Evolutionary conservation across 495 filamentous ascomycete genomes (phyloP), one percentile per base, ranked within the genome.

Genomic region (Daldinia vernicosa): DNA sequence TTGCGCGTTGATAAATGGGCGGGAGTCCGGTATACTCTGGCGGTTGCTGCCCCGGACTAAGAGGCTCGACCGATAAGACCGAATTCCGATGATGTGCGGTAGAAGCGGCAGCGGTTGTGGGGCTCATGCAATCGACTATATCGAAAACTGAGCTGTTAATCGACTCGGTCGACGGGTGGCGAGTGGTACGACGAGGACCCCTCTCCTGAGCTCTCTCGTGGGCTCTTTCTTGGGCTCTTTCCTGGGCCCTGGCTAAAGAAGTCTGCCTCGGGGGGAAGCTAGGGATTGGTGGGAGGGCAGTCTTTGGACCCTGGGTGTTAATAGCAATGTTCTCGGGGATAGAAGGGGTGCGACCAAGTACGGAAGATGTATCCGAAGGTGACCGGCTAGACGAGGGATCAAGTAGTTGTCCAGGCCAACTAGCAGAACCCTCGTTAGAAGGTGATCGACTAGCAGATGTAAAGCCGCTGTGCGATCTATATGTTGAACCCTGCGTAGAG

Each of bases 71-170:
- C 1, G 68, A 71, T 19, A 65, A 19, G 1, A 70, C 15, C 28
- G 67, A 68, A 15, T 54, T 65, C 28, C 67, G 63, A 27, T 64
- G 63, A 27, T 64, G 55, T 17, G 54, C 24, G 1, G 53, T 33
- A 14, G 64, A 14, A 24, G 60, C 43, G 43, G 19, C 22, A 47
- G 43, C 43, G 24, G 39, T 65, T 24, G 60, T 63, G 17, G 70
- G 62, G 19, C 65, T 67, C 64, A 76, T 65, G 24, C 67, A 72
- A 17, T 77, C 75, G 30, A 77, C 60, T 11, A 77, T 57, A 30
- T 77, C 75, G 14, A 77, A 77, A 19, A 77, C 75, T 24, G 75
- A 77, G 63, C 75, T 77, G 63, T 77, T 77, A 15, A 77, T 72
- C 4, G 75, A 77, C 59, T 77, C 75, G 26, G 75, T 76, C 26